phyloP scores from a whole-genome alignment of 768 basidiomycete species.

The Tulasnella sp. region DNA sequence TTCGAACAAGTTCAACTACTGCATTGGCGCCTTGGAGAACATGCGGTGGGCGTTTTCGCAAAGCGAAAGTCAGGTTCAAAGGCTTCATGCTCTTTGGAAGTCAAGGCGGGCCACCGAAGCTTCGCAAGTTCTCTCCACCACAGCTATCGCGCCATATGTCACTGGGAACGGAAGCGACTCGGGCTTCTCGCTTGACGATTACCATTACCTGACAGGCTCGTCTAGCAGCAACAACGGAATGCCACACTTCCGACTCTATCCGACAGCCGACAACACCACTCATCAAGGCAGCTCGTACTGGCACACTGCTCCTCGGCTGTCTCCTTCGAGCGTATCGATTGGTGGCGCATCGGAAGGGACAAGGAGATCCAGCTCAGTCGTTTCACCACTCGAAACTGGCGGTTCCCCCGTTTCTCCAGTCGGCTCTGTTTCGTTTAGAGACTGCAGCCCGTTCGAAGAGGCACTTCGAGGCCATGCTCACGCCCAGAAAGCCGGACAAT shows the following conservation, averaged over 20 bases:
- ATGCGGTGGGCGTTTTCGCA: conserved; percentile 68
- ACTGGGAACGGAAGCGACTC: background rate
- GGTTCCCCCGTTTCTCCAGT: background rate
- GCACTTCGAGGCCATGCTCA: background rate
- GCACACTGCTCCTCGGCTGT: background rate
- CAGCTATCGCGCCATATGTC: background rate
- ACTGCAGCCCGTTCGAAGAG: background rate
- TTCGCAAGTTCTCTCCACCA: background rate
- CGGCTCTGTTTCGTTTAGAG: background rate
- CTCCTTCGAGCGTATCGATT: background rate
- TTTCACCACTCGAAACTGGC: background rate
- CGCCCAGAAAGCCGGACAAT: background rate
- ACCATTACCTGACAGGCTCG: background rate
- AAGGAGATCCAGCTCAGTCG: background rate
- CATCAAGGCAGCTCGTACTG: background rate
- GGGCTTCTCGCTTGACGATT: background rate
- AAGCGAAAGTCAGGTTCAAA: conserved; percentile 42
- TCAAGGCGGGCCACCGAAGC: background rate
- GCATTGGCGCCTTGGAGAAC: conserved; percentile 62
- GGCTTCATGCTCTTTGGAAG: background rate
- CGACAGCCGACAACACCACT: background rate
- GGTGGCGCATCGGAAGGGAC: background rate
- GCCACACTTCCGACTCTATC: background rate
- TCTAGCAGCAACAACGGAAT: background rate
- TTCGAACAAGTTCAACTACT: conserved; percentile 40